Base-by-base conservation (phyloP, 73 alveolate species). In the Symbiodinium pilosum region DNA sequence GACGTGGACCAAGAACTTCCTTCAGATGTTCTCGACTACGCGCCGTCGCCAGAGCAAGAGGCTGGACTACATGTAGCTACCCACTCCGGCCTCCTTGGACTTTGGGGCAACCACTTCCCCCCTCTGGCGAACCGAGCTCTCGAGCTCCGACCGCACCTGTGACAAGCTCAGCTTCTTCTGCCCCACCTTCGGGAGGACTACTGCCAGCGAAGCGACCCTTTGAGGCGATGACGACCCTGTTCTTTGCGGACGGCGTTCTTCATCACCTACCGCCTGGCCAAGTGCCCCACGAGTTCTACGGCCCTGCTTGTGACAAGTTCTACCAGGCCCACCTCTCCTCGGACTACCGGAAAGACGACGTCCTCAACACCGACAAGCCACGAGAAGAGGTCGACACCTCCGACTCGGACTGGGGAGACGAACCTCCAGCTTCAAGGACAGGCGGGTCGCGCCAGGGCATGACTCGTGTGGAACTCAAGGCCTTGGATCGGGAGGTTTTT, bases 401-500 rank as follows among this genome's bases (percentile, higher is more conserved):
- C 16, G 64, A 47, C 64, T 11, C 24, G 24, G 64, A 47, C 64
- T 47, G 64, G 64, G 64, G 64, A 11, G 64, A 47, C 64, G 16
- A 8, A 16, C 64, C 64, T 8, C 64, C 64, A 47, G 64, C n/a
- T n/a, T n/a, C n/a, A n/a, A n/a, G n/a, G n/a, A n/a, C n/a, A n/a
- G n/a, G n/a, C n/a, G n/a, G n/a, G n/a, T n/a, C n/a, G n/a, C n/a
- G n/a, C n/a, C n/a, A n/a, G n/a, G n/a, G n/a, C n/a, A n/a, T n/a
- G n/a, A 47, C 59, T 14, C 59, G 59, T 6, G 14, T 41, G 42
- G 92, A 83, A 34, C 68, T 16, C 43, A 83, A 83, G 71, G 71
- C 43, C 71, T 43, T 83, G 92, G 68, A 83, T 42, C 36, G 92
- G 41, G 92, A 83, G 41, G 30, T 83, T n/a, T n/a, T n/a, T n/a